Percentiles rank a stretch among this genome's conserved stretches.
These are phyloP conservation scores for Vigna mungo DNA, from an alignment of 306 rosid genomes.

Conservation along the genomic window DNA sequence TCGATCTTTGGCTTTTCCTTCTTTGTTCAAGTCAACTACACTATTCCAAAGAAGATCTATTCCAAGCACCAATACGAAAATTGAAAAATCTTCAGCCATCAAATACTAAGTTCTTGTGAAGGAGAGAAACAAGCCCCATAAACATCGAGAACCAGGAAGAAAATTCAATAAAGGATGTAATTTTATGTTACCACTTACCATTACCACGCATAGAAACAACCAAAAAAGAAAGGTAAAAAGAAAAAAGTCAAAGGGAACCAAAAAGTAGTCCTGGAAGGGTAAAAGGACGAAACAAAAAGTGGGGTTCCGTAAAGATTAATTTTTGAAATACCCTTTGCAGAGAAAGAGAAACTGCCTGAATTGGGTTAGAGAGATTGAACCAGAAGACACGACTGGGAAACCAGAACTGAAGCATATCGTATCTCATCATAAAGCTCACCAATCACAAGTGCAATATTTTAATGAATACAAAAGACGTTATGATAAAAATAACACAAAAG, in stretches of 20 bases:
- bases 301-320: conserved; percentile 28
- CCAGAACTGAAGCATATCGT: conserved; percentile 1
- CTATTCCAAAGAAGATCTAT: conserved; percentile 38
- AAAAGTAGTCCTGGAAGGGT: conserved; percentile 43
- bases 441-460: neutral
- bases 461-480: neutral
- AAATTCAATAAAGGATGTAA: conserved; percentile 11
- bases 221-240: neutral
- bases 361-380: neutral
- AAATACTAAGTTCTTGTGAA: conserved; percentile 14
- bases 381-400: conserved; percentile 1
- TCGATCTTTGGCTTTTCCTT: conserved; percentile 27
- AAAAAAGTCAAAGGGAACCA: conserved; percentile 27
- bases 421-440: neutral
- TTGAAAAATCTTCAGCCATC: conserved; percentile 23
- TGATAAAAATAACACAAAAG: neutral
- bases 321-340: conserved; percentile 26
- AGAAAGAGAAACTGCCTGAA: conserved; percentile 40
- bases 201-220: neutral
- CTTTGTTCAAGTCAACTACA: conserved; percentile 56
- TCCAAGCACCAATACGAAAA: conserved; percentile 15
- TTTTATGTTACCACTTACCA: neutral
- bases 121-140: neutral
- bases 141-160: neutral
- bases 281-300: conserved; percentile 40